Base-by-base conservation (phyloP, 208 protist species). In the Trypanosoma congolense region DNA sequence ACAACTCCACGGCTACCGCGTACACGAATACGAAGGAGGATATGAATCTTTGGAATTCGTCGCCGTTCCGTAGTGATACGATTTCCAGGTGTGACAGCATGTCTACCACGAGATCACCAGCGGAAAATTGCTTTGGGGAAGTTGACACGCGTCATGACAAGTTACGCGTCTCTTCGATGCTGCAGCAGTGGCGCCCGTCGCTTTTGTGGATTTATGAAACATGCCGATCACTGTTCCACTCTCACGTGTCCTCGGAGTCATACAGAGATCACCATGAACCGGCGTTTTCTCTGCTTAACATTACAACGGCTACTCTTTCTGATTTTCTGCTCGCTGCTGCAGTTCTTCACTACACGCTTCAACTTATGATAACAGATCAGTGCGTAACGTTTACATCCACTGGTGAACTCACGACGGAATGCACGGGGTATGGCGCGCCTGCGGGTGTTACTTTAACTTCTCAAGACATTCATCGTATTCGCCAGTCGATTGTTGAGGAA, bases 291-390 rank as follows among this genome's bases (percentile, higher is more conserved):
- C 40, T 60, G 9, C 53, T 80, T 44, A 31, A 61, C 18, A 35
- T 80, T n/a, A 35, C 25, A 41, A 62, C 67, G 0, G 62, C 65
- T 18, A 68, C 63, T 6, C 54, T 82, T 12, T 63, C 65, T 2
- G 75, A 87, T 35, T 46, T 78, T 16, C 61, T 86, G n/a, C 49
- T 73, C 48, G 82, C 68, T 12, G 56, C 75, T 4, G 75, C 77
- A 1, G 64, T 90, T 42, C 33, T 90, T 44, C 75, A 85, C 50
- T 73, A 86, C 53, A 65, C 68, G 8, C 64, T 80, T 41, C 48
- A 56, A n/a, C 63, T 79, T 18, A 9, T 71, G 21, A 5, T 24
- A 16, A 43, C 45, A 19, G 50, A 45, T 19, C 19, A 3, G 25
- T 18, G 25, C 3, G 18, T 38, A 14, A 3, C 1, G 26, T 3